Percentiles rank a stretch among this genome's conserved stretches.
Evolutionary conservation across 257 asterid species (phyloP).

Genomic region (Penstemon eatonii): DNA sequence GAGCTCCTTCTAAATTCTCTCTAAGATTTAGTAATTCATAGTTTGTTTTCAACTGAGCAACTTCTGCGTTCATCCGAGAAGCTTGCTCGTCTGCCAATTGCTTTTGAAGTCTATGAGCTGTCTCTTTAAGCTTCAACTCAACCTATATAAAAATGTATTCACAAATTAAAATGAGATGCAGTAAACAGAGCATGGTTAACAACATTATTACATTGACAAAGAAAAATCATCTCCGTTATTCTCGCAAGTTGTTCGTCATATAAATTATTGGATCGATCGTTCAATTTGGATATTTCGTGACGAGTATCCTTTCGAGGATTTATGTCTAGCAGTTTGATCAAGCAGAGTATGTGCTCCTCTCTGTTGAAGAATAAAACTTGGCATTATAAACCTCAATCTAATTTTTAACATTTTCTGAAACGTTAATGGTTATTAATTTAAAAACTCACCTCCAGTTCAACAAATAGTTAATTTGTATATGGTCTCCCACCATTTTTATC

Average conservation of each 20-base stretch:
- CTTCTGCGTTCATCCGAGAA: too few species aligned
- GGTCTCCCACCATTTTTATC: slow-evolving; percentile 62
- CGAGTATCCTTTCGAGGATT: too few species aligned
- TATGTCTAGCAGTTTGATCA: too few species aligned
- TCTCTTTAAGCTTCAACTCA: slow-evolving; percentile 52
- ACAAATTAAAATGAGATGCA: background rate
- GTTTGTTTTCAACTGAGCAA: too few species aligned
- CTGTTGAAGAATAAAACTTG: too few species aligned
- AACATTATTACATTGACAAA: background rate
- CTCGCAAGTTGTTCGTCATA: slow-evolving; percentile 60
- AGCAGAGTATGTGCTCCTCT: too few species aligned
- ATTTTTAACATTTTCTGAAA: background rate
- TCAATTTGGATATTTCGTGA: slow-evolving; percentile 49
- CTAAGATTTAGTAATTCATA: too few species aligned
- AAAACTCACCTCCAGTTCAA: slow-evolving; percentile 54
- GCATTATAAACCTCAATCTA: background rate
- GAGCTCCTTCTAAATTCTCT: too few species aligned
- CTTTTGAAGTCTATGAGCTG: slow-evolving; percentile 44
- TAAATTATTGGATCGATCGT: slow-evolving; percentile 50
- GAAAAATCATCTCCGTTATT: slow-evolving; percentile 51
- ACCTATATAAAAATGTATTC: slow-evolving; percentile 32
- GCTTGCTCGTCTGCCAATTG: slow-evolving; percentile 46
- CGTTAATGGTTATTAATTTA: background rate
- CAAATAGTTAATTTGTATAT: slow-evolving; percentile 55
- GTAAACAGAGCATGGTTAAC: too few species aligned